These are phyloP conservation scores for Hypholoma fasciculare DNA, from an alignment of 768 basidiomycete genomes.

Conservation along the genomic window DNA sequence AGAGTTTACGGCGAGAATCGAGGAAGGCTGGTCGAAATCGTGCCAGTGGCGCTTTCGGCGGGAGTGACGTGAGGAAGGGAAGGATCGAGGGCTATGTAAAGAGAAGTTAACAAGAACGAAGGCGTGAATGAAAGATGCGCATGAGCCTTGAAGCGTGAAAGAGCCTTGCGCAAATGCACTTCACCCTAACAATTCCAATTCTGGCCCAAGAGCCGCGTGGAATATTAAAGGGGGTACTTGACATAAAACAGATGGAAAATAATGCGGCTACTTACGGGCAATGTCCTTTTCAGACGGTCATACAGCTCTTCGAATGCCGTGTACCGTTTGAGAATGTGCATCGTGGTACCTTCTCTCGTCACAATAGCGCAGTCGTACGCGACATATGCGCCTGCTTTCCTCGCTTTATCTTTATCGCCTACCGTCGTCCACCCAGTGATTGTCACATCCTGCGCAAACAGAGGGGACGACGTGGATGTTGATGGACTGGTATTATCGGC, in stretches of 20 bases:
- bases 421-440: conserved; percentile 75
- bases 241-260: background rate
- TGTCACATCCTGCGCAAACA: conserved; percentile 65
- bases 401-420: conserved; percentile 32
- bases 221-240: background rate
- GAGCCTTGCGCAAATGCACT: too few relatives aligned
- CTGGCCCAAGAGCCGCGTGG: background rate
- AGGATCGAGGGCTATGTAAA: conserved; percentile 40
- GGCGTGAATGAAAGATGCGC: too few relatives aligned
- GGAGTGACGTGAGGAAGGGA: conserved; percentile 55
- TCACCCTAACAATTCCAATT: background rate
- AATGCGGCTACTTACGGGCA: conserved; percentile 45
- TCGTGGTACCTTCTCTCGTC: conserved; percentile 63
- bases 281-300: conserved; percentile 41
- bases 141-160: too few relatives aligned
- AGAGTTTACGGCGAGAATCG: conserved; percentile 55
- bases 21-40: conserved; percentile 70
- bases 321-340: conserved; percentile 69
- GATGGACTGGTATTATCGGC: conserved; percentile 51
- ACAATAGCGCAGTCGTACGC: conserved; percentile 73
- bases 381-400: conserved; percentile 54
- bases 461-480: conserved; percentile 31
- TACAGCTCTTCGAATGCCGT: conserved; percentile 62
- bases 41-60: conserved; percentile 68
- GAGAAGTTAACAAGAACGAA: background rate